phyloP scores from a whole-genome alignment of 768 basidiomycete species.

The Kwoniella dejecticola region DNA sequence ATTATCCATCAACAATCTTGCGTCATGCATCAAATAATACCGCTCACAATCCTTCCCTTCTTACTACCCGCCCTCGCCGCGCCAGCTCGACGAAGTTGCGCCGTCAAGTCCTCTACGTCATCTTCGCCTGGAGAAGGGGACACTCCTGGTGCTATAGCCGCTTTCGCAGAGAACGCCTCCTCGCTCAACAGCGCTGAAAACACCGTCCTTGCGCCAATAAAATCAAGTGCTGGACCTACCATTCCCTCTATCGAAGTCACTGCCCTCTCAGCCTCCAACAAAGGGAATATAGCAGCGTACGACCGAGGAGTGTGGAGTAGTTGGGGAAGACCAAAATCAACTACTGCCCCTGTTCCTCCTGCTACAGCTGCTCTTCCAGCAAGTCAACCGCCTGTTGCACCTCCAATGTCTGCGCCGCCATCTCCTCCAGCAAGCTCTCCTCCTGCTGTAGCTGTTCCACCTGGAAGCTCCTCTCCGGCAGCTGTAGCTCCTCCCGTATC shows the following conservation, averaged over 20 bases:
- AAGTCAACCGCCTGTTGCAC: no score
- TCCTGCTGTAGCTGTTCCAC: background rate
- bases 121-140: background rate
- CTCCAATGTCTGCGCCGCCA: no score
- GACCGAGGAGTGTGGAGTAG: background rate
- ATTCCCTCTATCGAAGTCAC: background rate
- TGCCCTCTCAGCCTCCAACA: no score
- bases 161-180: no score
- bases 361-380: no score
- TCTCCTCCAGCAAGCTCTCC: no score
- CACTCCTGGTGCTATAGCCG: background rate
- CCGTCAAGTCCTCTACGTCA: background rate
- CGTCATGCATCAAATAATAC: background rate
- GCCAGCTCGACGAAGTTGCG: conserved; percentile 3
- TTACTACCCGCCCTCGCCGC: conserved; percentile 10
- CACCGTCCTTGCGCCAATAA: background rate
- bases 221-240: background rate
- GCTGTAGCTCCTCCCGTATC: background rate
- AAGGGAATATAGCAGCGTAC: no score
- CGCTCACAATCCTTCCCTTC: conserved; percentile 16
- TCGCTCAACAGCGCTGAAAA: background rate
- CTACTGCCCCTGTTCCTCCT: background rate
- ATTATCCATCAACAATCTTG: background rate
- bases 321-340: background rate
- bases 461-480: background rate